These are phyloP conservation scores for Myrmaecium sp. DNA, from an alignment of 2,329 filamentous ascomycete species.

Conservation along the genomic window DNA sequence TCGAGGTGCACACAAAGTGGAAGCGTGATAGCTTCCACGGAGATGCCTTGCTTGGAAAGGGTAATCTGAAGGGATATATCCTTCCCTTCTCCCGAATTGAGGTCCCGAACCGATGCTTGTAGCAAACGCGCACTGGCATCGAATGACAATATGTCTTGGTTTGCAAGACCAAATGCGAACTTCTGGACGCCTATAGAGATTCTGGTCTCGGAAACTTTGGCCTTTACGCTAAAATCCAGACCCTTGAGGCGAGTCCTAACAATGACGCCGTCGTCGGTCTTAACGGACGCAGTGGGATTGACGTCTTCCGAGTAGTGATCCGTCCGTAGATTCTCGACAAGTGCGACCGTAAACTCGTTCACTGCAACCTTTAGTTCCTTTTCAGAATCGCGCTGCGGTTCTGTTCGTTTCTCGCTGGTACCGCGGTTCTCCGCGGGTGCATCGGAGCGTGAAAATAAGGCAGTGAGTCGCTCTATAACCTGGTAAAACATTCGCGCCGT, in stretches of 20 bases:
- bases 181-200: too few species aligned
- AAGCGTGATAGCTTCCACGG: too few species aligned
- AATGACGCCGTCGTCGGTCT: too few species aligned
- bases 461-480: background rate
- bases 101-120: constrained; percentile 20
- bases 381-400: background rate
- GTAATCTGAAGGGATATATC: constrained; percentile 14
- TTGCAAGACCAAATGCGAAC: constrained; percentile 30
- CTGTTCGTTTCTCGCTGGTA: background rate
- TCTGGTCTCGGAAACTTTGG: too few species aligned
- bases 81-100: constrained; percentile 14
- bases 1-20: constrained; percentile 64
- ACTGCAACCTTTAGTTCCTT: background rate
- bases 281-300: too few species aligned
- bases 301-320: too few species aligned
- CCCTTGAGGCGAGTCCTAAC: too few species aligned
- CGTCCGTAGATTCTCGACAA: background rate
- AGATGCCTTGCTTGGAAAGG: too few species aligned
- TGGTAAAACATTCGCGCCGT: background rate
- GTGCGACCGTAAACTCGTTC: background rate
- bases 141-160: constrained; percentile 35
- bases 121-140: constrained; percentile 28
- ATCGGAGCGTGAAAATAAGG: too few species aligned
- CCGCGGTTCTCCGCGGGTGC: too few species aligned
- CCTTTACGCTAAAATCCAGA: too few species aligned